Percentiles rank a stretch among this genome's conserved stretches.
These are phyloP conservation scores for Fraxinus ornus DNA, from an alignment of 305 asterid species.

Conservation along the genomic window DNA sequence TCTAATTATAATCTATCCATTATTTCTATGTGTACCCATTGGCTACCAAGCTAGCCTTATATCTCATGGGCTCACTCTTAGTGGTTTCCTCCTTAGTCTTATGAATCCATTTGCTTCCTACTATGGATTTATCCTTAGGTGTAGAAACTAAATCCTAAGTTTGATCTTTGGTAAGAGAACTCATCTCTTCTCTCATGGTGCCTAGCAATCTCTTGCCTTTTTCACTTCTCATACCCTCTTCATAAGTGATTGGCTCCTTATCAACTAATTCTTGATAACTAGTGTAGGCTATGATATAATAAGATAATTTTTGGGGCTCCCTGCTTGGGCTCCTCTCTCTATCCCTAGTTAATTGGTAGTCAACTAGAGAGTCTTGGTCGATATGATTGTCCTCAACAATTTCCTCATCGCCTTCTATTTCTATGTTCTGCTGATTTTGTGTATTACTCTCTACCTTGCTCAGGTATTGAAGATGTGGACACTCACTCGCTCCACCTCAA, in stretches of 20 bases:
- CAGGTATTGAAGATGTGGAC: not conserved
- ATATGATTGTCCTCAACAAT: not conserved
- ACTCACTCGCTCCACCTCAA: not conserved
- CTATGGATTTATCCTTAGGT: not conserved
- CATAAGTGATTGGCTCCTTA: not conserved
- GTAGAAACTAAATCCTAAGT: not conserved
- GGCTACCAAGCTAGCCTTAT: too few relatives aligned
- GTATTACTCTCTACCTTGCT: not conserved
- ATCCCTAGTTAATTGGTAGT: not conserved
- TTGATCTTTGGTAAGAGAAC: not conserved
- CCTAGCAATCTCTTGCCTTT: not conserved
- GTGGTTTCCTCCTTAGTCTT: not conserved
- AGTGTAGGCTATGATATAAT: not conserved
- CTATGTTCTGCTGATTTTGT: not conserved
- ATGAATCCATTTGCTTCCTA: not conserved
- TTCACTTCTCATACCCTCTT: not conserved
- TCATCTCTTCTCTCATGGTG: not conserved
- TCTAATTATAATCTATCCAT: not conserved
- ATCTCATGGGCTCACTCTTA: not conserved
- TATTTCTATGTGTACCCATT: too few relatives aligned
- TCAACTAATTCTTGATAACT: not conserved
- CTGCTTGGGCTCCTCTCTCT: not conserved
- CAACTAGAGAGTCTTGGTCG: not conserved
- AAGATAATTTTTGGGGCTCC: not conserved
- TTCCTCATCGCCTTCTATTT: too few relatives aligned